Base-by-base conservation (phyloP, 2,329 filamentous ascomycete species). In the Paraphoma chrysanthemicola region DNA sequence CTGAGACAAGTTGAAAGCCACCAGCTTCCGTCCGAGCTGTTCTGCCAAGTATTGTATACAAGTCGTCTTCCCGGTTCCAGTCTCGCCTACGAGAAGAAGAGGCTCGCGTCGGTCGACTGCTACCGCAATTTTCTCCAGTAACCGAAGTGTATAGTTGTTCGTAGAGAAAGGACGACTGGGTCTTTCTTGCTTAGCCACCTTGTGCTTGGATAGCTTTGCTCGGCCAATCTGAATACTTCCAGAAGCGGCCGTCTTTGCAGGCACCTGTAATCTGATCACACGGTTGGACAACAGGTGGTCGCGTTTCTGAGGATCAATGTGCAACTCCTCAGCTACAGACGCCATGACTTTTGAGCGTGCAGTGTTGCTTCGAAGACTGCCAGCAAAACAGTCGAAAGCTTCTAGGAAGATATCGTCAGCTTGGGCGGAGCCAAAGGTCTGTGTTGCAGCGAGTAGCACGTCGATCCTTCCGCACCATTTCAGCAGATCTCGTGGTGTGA, bases 21-120 rank as follows among this genome's bases (percentile, higher is more conserved):
- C 90, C 11, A 99, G 85, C 68, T 92, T 96, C 71, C 93, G 90
- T 1, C 93, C 92, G 29, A 97, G 83, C 3, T 90, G 85, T 55
- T 90, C 88, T 0, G 95, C 93, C 53, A 99, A 82, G 72, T 97
- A 93, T 75, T 99, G 95, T 12, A 99, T 89, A 28, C 95, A 91
- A 0, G 95, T 97, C 0, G 95, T 99, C 79, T 99, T 99, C 68
- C 95, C 95, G 48, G 97, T 97, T 81, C 95, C 95, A 7, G 95
- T 99, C 80, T 99, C 95, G 72, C 95, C 95, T n/a, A 99, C 95
- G 29, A 99, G 86, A 16, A 99, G 80, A 1, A 97, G 86, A 4
- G 96, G 93, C 70, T 99, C 95, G n/a, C 87, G 86, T 68, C 93
- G 86, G 59, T 90, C 88, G 6, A 97, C 87, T 1, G 93, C 90